Base-by-base conservation (phyloP, 768 basidiomycete species). In the Lanmaoa pseudosensibilis region DNA sequence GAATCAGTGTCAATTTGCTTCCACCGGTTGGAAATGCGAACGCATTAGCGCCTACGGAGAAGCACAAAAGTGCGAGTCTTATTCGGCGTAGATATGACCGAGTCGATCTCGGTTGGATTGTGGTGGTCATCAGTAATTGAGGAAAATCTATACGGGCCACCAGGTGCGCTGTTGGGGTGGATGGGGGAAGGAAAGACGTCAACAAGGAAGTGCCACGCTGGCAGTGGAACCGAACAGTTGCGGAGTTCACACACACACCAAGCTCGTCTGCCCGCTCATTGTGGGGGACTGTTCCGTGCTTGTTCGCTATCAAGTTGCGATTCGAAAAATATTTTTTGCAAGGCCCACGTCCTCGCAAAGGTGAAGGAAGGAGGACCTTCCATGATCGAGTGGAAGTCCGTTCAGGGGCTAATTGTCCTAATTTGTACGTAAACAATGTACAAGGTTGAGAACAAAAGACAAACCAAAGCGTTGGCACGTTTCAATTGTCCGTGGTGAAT, bases 21-120 rank as follows among this genome's bases (percentile, higher is more conserved):
- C 19, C 19, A n/a, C 37, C 15, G 16, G 41, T n/a, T n/a, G 15
- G 41, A 46, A 46, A 50, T 46, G 12, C 84, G 38, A 64, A 88
- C 86, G 83, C 85, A 69, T 89, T 89, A 16, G 80, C 74, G 19
- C 74, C 81, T 21, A 89, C 82, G 11, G 85, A 84, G 49, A 77
- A 66, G 65, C 83, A 86, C 52, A 70, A 67, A 3, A 79, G 52
- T 15, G 61, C 63, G 4, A 73, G 62, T 23, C 72, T 67, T 30
- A 63, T 50, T 21, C 61, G 55, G 40, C 69, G 71, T 4, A 70
- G 25, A 52, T 51, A 55, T 30, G 59, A 39, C 16, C 45, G 50
- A n/a, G 38, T n/a, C 10, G 51, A 46, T 16, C 46, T 45, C 32
- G 53, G 62, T 41, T 43, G 55, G 5, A 37, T 39, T 37, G 9